phyloP scores from a whole-genome alignment of 805 yeast genomes.

The Hanseniaspora opuntiae region DNA sequence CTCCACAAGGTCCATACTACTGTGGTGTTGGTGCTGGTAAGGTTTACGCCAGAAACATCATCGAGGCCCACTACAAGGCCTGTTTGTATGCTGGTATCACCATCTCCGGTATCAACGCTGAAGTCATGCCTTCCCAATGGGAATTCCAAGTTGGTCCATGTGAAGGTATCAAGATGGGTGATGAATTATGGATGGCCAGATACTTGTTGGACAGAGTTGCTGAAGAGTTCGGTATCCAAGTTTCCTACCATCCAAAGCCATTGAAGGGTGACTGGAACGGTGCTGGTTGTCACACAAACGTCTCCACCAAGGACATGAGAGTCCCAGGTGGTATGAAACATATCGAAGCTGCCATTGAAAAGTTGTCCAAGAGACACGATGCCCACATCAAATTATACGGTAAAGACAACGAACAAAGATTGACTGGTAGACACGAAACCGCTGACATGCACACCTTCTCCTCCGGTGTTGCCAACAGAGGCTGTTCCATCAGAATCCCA shows the following conservation, averaged over 20 bases:
- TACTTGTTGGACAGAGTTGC: conserved; percentile 87
- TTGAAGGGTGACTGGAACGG: conserved; percentile 99
- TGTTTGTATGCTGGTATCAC: conserved; percentile 83
- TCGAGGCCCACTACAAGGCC: conserved; percentile 98
- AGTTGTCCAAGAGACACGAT: conserved; percentile 87
- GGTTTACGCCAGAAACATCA: conserved; percentile 93
- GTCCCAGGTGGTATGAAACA: conserved; percentile 87
- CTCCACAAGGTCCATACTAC: conserved; percentile 99
- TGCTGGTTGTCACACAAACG: conserved; percentile 99
- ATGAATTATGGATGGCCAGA: conserved; percentile 91
- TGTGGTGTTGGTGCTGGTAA: conserved; percentile 99
- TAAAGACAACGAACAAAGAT: conserved; percentile 84
- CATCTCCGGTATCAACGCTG: conserved; percentile 95
- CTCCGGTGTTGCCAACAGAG: conserved; percentile 98
- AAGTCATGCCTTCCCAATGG: conserved; percentile 99
- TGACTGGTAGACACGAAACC: conserved; percentile 97
- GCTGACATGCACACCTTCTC: conserved; percentile 85
- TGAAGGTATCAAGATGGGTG: conserved; percentile 91
- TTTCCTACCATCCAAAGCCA: conserved; percentile 98
- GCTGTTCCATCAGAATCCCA: conserved; percentile 97
- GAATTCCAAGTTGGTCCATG: conserved; percentile 99
- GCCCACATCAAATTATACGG: conserved; percentile 95
- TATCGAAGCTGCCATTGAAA: conserved; percentile 85
- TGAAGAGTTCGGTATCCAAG: conserved; percentile 97
- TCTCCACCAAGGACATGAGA: conserved; percentile 86